Base-by-base conservation (phyloP, 306 rosid genomes). In the Lotus japonicus region DNA sequence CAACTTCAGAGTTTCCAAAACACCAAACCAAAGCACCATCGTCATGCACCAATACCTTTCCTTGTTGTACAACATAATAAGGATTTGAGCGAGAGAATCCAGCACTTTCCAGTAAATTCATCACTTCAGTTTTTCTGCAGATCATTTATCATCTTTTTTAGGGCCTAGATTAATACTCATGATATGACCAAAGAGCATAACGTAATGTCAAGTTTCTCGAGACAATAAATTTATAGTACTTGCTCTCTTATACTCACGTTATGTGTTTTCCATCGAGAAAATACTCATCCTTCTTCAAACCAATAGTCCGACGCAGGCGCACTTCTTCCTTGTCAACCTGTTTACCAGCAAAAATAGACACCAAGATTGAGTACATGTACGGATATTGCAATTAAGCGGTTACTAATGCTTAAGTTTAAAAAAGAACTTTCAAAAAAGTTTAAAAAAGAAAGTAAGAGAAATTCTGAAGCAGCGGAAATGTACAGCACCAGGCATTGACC, bases 41-140 rank as follows among this genome's bases (percentile, higher is more conserved):
- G 18, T 12, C 71, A 35, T 39, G 33, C 55, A 53, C 38, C 48
- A 52, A 38, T 84, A 94, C 99, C 95, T 94, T 90, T 71, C 99
- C 99, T 87, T 94, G 99, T 70, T 94, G 99, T 70, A 94, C 99
- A 76, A 94, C 95, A 81, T 94, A 94, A 83, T 94, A 94, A 76
- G 99, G 99, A 81, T 94, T 94, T 77, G 99, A 94, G 65, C 95
- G 96, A 76, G 99, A 94, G 83, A 94, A 94, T 71, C 99, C 99
- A 71, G 97, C 99, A 86, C 99, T 94, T 84, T 94, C 99, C 78
- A 94, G 76, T 77, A 94, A 88, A 85, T 90, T 94, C 99, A 94
- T 94, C 61, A 94, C 99, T 83, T 94, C 99, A 0, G 97, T 85
- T 85, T 94, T 94, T 71, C 99, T 94, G 81, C 74, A 82, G 63